Conservation (phyloP, 257 asterid genomes). For the Anisodus tanguticus region DNA sequence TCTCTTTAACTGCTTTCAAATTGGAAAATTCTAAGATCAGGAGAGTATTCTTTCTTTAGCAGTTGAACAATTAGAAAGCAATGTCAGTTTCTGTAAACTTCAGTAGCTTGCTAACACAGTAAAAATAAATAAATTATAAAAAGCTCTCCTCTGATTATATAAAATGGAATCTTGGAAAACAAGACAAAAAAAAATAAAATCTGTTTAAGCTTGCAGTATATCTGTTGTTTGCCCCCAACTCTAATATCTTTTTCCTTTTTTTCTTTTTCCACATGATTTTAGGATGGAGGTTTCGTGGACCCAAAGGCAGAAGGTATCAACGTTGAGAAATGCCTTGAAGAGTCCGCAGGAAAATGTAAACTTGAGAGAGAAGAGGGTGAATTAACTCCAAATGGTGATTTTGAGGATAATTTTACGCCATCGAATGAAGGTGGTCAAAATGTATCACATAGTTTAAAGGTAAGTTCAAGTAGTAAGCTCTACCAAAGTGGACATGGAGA, state of each 20-base stretch:
- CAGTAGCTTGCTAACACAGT: not conserved
- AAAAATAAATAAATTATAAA: not conserved
- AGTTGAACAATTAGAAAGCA: not conserved
- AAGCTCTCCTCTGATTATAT: not conserved
- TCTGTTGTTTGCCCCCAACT: not conserved
- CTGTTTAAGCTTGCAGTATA: not conserved
- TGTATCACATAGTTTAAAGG: constrained; percentile 42
- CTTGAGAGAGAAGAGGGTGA: constrained; percentile 78
- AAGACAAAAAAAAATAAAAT: not conserved
- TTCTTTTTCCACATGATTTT: constrained; percentile 45
- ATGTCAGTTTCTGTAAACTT: not conserved
- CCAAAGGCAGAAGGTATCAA: constrained; percentile 42
- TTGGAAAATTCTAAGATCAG: not conserved
- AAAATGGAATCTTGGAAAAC: not conserved
- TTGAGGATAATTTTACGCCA: constrained; percentile 48
- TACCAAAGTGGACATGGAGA: constrained; percentile 39
- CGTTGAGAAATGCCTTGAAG: constrained; percentile 45
- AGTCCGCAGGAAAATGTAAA: constrained; percentile 44
- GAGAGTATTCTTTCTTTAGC: not conserved
- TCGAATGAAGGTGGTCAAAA: constrained; percentile 38
- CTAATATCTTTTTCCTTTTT: constrained; percentile 14
- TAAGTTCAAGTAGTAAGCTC: constrained; percentile 41
- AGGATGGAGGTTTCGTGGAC: constrained; percentile 31
- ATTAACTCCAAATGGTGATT: constrained; percentile 66
- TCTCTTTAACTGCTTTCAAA: not conserved